Evolutionary conservation across 345 rosid species (phyloP).

Genomic region (Brassica juncea): DNA sequence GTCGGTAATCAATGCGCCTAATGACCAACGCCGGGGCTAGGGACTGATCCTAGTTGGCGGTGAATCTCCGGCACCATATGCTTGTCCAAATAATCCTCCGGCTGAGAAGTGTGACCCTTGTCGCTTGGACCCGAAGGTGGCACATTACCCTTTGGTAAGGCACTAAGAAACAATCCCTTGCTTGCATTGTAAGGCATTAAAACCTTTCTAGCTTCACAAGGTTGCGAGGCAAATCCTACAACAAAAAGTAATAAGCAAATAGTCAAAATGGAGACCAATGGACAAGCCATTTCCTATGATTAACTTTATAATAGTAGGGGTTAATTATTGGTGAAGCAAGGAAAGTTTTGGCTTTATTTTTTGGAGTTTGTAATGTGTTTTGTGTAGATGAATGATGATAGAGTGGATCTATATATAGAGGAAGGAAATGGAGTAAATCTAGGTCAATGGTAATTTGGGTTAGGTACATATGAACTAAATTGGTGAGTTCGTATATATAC

Average conservation of each 20-base stretch:
- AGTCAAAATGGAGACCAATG: constrained; percentile 8
- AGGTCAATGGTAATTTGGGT: constrained; percentile 32
- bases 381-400: constrained; percentile 12
- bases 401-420: constrained; percentile 32
- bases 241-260: constrained; percentile 21
- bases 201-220: constrained; percentile 32
- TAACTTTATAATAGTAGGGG: neutral
- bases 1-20: constrained; percentile 17
- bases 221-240: constrained; percentile 19
- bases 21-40: constrained; percentile 61
- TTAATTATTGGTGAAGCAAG: constrained; percentile 6
- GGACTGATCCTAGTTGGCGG: constrained; percentile 45
- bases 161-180: constrained; percentile 36
- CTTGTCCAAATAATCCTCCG: constrained; percentile 18
- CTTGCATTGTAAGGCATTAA: constrained; percentile 29
- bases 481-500: constrained; percentile 2
- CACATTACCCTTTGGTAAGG: constrained; percentile 40
- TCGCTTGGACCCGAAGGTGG: constrained; percentile 45
- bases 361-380: constrained; percentile 6
- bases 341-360: neutral
- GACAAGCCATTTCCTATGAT: constrained; percentile 27
- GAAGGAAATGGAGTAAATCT: neutral
- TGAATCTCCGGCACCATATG: constrained; percentile 20
- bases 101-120: constrained; percentile 41
- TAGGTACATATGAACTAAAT: constrained; percentile 43